Evolutionary conservation across 352 stramenopile genomes (phyloP).

Genomic region (Phytopythium delawarense): DNA sequence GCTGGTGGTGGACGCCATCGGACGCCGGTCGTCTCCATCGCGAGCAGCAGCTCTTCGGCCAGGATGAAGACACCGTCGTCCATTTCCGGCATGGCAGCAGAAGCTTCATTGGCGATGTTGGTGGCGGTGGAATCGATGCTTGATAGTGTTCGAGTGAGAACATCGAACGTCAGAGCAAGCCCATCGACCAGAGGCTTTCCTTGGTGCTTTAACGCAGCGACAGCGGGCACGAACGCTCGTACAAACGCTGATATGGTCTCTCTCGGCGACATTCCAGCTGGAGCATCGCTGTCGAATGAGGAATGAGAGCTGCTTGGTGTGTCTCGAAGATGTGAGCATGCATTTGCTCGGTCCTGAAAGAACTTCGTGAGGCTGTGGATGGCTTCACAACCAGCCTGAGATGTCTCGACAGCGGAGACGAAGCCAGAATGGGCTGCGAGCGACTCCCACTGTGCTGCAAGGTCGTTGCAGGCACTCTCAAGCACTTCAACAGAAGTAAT

Average conservation of each 20-base stretch:
- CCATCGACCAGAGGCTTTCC: conserved; percentile 8
- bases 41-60: conserved; percentile 40
- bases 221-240: conserved; percentile 12
- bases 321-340: background rate
- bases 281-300: background rate
- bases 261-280: background rate
- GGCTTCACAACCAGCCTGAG: background rate
- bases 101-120: background rate
- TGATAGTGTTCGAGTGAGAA: conserved; percentile 28
- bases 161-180: conserved; percentile 17
- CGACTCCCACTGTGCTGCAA: background rate
- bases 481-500: background rate
- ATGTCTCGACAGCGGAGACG: background rate
- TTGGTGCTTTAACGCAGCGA: conserved; percentile 13
- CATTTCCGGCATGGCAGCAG: background rate
- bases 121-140: background rate
- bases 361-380: background rate
- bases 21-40: conserved; percentile 10
- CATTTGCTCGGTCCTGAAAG: background rate
- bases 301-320: no score
- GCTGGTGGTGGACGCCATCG: conserved; percentile 29
- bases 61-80: conserved; percentile 15
- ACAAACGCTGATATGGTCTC: conserved; percentile 11
- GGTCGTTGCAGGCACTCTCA: background rate
- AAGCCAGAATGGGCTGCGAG: background rate